Evolutionary conservation across 1,284 basidiomycete species (phyloP).

Genomic region (Irpex sp.): DNA sequence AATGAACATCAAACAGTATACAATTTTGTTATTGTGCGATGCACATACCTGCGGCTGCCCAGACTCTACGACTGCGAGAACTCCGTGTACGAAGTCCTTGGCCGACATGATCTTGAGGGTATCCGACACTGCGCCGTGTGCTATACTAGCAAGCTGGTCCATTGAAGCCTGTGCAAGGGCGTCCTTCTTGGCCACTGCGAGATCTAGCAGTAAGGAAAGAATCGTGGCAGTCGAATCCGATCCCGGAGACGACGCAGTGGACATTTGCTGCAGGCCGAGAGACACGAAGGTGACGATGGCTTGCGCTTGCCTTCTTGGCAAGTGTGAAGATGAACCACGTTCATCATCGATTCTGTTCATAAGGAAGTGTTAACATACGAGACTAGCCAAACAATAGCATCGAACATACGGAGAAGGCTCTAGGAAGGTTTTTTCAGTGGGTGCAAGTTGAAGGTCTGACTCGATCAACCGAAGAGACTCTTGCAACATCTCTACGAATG

Average conservation of each 20-base stretch:
- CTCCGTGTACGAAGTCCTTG: constrained; percentile 53
- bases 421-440: constrained; percentile 46
- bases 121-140: constrained; percentile 45
- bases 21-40: neutral
- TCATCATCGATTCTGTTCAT: constrained; percentile 47
- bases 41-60: constrained; percentile 42
- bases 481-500: constrained; percentile 60
- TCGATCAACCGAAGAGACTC: constrained; percentile 64
- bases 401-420: constrained; percentile 49
- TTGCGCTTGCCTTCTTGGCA: constrained; percentile 58
- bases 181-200: constrained; percentile 34
- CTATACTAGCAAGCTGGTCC: constrained; percentile 42
- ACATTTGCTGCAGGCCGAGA: constrained; percentile 33
- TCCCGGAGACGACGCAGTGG: constrained; percentile 15
- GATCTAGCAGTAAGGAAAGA: constrained; percentile 40
- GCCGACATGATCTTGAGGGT: constrained; percentile 64
- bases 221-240: constrained; percentile 33
- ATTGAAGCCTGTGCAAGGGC: constrained; percentile 28
- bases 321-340: constrained; percentile 38
- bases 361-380: constrained; percentile 1
- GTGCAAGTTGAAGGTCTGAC: constrained; percentile 29
- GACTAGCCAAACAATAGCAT: neutral
- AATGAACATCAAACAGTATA: neutral
- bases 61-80: constrained; percentile 50
- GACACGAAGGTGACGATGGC: constrained; percentile 62